phyloP scores from a whole-genome alignment of 2,329 filamentous ascomycete species.

The Sclerotinia sclerotiorum region DNA sequence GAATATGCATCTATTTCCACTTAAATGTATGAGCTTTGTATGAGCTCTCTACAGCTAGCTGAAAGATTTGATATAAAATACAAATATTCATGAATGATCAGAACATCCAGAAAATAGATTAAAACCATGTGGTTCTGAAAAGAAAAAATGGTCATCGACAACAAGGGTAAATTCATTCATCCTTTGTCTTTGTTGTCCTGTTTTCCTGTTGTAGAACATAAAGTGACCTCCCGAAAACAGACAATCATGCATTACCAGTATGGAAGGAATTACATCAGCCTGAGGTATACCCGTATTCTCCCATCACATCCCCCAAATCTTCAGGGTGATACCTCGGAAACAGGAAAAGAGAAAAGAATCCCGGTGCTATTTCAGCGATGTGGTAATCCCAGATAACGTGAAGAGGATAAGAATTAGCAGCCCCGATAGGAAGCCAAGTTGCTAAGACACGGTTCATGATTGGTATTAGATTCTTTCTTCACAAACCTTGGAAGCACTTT shows the following conservation, averaged over 20 bases:
- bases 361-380: background rate
- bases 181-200: slow-evolving; percentile 13
- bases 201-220: slow-evolving; percentile 5
- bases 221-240: slow-evolving; percentile 19
- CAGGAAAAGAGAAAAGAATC: background rate
- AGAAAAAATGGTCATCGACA: background rate
- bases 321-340: slow-evolving; percentile 10
- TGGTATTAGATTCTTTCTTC: background rate
- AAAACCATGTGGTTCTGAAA: background rate
- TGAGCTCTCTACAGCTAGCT: background rate
- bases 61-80: background rate
- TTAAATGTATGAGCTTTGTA: background rate
- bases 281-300: background rate
- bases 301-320: background rate
- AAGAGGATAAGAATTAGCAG: background rate
- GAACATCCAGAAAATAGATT: background rate
- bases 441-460: background rate
- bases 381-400: background rate
- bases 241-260: background rate
- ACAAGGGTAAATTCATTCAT: background rate
- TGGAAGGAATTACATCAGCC: background rate
- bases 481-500: background rate
- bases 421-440: background rate
- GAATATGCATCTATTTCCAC: background rate
- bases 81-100: background rate